Evolutionary conservation across 2,329 filamentous ascomycete species (phyloP), one percentile per base, ranked within the genome.

Genomic region (Phyllosticta paracitricarpa): DNA sequence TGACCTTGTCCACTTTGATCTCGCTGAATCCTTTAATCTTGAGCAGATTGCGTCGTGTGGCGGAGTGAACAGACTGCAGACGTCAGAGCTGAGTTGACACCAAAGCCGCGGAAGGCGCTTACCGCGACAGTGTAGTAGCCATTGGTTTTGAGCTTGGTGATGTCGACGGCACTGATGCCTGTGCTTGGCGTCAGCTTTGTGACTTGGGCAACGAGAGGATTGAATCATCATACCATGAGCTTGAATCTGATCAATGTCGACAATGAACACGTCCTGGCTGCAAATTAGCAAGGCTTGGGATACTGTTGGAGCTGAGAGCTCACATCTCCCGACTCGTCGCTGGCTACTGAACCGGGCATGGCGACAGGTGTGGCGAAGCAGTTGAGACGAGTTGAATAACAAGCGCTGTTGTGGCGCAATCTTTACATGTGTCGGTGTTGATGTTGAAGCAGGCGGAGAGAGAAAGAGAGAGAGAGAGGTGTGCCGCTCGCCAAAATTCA

Each of bases 21-120:
- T 88, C 85, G 62, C 84, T 87, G 72, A 88, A 87, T 8, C 85
- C 86, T 68, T 86, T 87, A 71, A 88, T 87, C 70, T 84, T 87
- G 59, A 84, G 73, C 17, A 88, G 76, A 19, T 78, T 82, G 67
- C 80, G 82, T 58, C 82, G 79, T 52, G 83, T 86, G 17, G 83
- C 82, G 17, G 79, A 76, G 65, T 85, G 79, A 40, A 88, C 82
- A 54, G 82, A 81, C 83, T 86, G 65, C 17, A 56, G 53, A 22
- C 30, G 61, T 61, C n/a, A 59, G 28, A 48, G 3, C 9, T 14
- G 25, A 28, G n/a, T 35, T 17, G 7, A 56, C 14, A 19, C 24
- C 40, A 9, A 5, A 53, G 14, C 25, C 51, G 4, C 28, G 22
- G 35, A 22, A 60, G 26, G 26, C 30, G 64, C 76, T 68, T 75